phyloP scores from a whole-genome alignment of 2,329 filamentous ascomycete genomes.

The Nothophoma quercina region DNA sequence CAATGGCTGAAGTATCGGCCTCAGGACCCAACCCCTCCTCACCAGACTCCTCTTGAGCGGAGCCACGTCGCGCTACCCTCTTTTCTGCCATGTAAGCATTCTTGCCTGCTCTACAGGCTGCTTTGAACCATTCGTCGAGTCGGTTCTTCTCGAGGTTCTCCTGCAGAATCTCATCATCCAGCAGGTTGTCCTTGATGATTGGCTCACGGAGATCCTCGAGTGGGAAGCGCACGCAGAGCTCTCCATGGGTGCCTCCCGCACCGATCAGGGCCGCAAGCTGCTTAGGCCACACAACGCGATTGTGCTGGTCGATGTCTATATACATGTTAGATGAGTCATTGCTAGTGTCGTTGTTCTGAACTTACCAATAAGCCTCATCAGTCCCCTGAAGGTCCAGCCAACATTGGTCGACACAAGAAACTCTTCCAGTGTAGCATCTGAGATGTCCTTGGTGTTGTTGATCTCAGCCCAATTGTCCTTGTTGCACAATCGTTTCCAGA shows the following conservation, averaged over 20 bases:
- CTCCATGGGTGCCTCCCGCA: constrained; percentile 64
- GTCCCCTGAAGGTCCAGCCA: constrained; percentile 70
- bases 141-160: constrained; percentile 71
- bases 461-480: constrained; percentile 84
- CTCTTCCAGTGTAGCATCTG: constrained; percentile 71
- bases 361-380: constrained; percentile 69
- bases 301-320: constrained; percentile 17
- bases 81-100: constrained; percentile 34
- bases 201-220: constrained; percentile 68
- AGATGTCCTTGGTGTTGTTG: constrained; percentile 78
- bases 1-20: constrained; percentile 22
- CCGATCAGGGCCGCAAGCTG: constrained; percentile 36
- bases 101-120: constrained; percentile 50
- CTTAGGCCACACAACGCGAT: constrained; percentile 30
- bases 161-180: constrained; percentile 73
- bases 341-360: constrained; percentile 3
- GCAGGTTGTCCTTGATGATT: constrained; percentile 74
- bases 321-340: constrained; percentile 10
- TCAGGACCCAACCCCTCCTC: constrained; percentile 12
- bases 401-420: constrained; percentile 69
- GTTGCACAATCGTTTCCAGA: constrained; percentile 88
- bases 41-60: constrained; percentile 6
- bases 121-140: constrained; percentile 72
- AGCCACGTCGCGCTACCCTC: constrained; percentile 28
- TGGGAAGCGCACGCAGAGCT: constrained; percentile 62